These are phyloP conservation scores for Amanita molliuscula DNA, from an alignment of 768 basidiomycete genomes.

Conservation along the genomic window DNA sequence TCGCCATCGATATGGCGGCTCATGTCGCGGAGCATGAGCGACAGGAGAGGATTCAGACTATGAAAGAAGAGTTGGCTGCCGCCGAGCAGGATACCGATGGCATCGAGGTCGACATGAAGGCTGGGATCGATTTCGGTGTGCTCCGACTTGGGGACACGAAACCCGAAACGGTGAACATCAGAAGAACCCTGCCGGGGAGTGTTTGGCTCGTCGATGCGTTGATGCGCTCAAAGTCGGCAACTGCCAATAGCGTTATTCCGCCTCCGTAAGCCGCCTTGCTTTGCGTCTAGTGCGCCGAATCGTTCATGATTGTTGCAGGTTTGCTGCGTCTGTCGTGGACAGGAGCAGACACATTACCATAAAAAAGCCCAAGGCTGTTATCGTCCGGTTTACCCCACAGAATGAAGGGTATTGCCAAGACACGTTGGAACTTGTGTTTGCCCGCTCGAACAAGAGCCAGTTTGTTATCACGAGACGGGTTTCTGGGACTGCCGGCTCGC, in stretches of 20 bases:
- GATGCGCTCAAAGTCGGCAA: constrained; percentile 13
- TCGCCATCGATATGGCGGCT: constrained; percentile 12
- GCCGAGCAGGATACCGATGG: constrained; percentile 39
- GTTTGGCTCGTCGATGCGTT: constrained; percentile 15
- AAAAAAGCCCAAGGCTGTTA: constrained; percentile 16
- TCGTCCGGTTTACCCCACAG: constrained; percentile 22
- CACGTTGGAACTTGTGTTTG: constrained; percentile 36
- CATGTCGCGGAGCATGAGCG: constrained; percentile 22
- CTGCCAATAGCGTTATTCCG: constrained; percentile 14
- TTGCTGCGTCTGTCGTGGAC: constrained; percentile 19
- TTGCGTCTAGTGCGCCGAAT: background rate
- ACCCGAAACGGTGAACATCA: constrained; percentile 18
- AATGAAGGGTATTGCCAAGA: constrained; percentile 36
- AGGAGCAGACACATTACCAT: constrained; percentile 19
- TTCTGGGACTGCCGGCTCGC: constrained; percentile 35
- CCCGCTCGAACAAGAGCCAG: constrained; percentile 19
- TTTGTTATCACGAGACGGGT: constrained; percentile 41
- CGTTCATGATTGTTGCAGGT: constrained; percentile 13
- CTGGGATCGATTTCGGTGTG: constrained; percentile 38
- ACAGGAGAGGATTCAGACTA: constrained; percentile 17
- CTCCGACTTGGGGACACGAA: constrained; percentile 18
- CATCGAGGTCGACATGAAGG: constrained; percentile 26
- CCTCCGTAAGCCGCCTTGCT: constrained; percentile 13
- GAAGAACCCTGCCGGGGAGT: constrained; percentile 12
- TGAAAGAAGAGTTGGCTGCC: constrained; percentile 24